These are phyloP conservation scores for Ophiostoma piceae DNA, from an alignment of 2,329 filamentous ascomycete genomes.

Conservation along the genomic window DNA sequence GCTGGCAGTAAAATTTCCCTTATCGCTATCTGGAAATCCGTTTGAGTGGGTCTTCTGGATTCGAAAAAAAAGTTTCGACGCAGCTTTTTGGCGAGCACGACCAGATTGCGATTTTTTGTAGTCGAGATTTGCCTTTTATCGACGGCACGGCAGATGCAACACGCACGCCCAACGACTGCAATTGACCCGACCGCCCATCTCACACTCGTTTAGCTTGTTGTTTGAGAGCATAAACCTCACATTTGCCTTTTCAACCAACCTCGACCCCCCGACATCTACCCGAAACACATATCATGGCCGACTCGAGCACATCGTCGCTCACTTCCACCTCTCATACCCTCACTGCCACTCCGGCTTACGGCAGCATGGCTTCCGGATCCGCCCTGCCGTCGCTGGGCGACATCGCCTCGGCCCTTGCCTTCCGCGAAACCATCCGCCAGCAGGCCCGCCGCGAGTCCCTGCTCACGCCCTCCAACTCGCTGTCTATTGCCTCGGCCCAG, in stretches of 20 bases:
- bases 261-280: neutral
- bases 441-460: slow-evolving; percentile 64
- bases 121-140: neutral
- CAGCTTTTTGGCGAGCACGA: neutral
- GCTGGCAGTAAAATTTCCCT: slow-evolving; percentile 8
- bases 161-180: neutral
- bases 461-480: slow-evolving; percentile 62
- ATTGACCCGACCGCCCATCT: neutral
- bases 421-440: slow-evolving; percentile 55
- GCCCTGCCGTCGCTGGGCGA: slow-evolving; percentile 28
- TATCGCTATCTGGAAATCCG: slow-evolving; percentile 12
- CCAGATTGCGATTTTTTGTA: neutral
- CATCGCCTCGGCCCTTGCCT: slow-evolving; percentile 41
- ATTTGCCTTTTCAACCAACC: neutral
- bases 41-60: slow-evolving; percentile 5
- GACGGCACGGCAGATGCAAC: slow-evolving; percentile 8
- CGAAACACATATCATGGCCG: slow-evolving; percentile 30
- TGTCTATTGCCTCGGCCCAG: slow-evolving; percentile 65
- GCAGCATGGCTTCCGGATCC: slow-evolving; percentile 30
- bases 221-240: neutral
- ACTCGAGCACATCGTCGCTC: slow-evolving; percentile 51
- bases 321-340: slow-evolving; percentile 61
- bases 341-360: slow-evolving; percentile 21
- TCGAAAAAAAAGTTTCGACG: slow-evolving; percentile 18
- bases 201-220: neutral